phyloP scores from a whole-genome alignment of 2,329 filamentous ascomycete genomes.

The Nemania abortiva region DNA sequence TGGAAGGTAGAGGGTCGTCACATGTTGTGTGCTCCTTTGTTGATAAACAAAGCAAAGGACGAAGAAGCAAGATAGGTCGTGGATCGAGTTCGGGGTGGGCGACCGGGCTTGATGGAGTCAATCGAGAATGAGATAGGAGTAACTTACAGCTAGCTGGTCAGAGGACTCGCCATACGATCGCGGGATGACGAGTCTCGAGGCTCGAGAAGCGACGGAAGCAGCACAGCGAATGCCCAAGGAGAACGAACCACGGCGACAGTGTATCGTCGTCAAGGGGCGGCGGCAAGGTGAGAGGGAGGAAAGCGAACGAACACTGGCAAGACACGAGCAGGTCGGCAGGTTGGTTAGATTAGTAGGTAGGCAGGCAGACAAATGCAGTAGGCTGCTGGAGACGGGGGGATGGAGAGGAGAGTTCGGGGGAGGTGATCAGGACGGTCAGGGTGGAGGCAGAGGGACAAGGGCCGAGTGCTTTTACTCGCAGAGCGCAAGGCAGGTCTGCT shows the following conservation, averaged over 20 bases:
- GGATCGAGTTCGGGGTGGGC: conserved; percentile 18
- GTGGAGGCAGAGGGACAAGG: conserved; percentile 22
- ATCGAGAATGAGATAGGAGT: conserved; percentile 28
- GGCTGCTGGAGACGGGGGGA: conserved; percentile 37
- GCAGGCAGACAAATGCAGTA: conserved; percentile 8
- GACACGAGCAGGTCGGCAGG: conserved; percentile 23
- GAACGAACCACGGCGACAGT: conserved; percentile 5
- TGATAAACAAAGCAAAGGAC: conserved; percentile 25
- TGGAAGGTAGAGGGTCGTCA: conserved; percentile 12
- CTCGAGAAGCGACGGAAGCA: conserved; percentile 23
- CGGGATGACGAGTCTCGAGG: conserved; percentile 41
- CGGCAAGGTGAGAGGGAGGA: conserved; percentile 34
- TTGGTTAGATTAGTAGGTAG: conserved; percentile 10
- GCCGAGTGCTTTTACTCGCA: neutral
- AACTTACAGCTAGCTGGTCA: conserved; percentile 35
- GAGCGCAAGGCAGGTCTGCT: conserved; percentile 13
- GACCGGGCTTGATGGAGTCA: conserved; percentile 30
- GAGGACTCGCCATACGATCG: conserved; percentile 38
- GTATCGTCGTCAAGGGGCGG: conserved; percentile 24
- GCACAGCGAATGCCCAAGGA: conserved; percentile 5
- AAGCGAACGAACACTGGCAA: conserved; percentile 32
- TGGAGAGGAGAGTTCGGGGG: conserved; percentile 39
- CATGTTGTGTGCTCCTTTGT: conserved; percentile 31
- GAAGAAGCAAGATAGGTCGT: conserved; percentile 18
- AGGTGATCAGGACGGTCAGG: conserved; percentile 24